These are phyloP conservation scores for Dendrobium huoshanense DNA, from an alignment of 106 monocot genomes.

Conservation along the genomic window DNA sequence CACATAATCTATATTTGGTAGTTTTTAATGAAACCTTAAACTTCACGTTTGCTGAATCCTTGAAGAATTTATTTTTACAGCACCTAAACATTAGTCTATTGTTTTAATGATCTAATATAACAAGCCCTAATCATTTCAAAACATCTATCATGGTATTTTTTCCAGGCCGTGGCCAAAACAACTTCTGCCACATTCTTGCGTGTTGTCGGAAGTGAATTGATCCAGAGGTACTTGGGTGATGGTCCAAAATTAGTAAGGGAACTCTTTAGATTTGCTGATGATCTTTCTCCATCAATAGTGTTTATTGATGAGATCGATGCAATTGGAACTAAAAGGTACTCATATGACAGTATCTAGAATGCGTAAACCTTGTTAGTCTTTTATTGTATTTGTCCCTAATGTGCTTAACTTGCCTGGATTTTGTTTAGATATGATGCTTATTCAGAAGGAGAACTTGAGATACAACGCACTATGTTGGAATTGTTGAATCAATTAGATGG, in stretches of 20 bases:
- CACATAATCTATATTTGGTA: background rate
- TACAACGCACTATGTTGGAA: conserved; percentile 94
- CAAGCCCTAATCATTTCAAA: too few relatives aligned
- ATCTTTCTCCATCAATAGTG: conserved; percentile 95
- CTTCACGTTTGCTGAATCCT: background rate
- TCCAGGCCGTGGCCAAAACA: conserved; percentile 89
- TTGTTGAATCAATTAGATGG: conserved; percentile 91
- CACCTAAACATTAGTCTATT: background rate
- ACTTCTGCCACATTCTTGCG: conserved; percentile 98
- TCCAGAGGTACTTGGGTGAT: conserved; percentile 95
- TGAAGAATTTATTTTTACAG: background rate
- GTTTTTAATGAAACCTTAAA: background rate
- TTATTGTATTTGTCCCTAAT: background rate
- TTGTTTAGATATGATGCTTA: conserved; percentile 89
- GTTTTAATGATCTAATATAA: background rate
- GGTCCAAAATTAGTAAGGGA: conserved; percentile 95
- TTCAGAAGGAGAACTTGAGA: conserved; percentile 95
- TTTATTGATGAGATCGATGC: conserved; percentile 99
- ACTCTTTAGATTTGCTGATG: conserved; percentile 94
- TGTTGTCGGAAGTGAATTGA: conserved; percentile 95
- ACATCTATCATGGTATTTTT: background rate
- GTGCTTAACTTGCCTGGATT: background rate
- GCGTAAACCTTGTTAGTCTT: background rate
- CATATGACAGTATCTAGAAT: background rate
- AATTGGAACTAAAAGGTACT: conserved; percentile 80